A percentile compares a stretch with the other conserved stretches of the same genome.
phyloP scores from a whole-genome alignment of 352 stramenopile species.

The Phytopythium kandeliae region DNA sequence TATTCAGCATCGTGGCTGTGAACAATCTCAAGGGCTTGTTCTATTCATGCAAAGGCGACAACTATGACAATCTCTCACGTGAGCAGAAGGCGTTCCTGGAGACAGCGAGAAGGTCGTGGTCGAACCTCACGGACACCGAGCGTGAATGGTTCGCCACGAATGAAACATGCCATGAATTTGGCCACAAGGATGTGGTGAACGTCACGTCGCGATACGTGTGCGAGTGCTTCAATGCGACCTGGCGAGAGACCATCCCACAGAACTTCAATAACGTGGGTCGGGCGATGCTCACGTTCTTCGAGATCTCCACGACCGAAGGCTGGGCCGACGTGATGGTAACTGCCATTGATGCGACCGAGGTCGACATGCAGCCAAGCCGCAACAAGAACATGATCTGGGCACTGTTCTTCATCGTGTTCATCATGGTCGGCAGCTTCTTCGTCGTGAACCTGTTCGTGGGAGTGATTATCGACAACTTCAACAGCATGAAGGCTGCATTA shows the following conservation, averaged over 20 bases:
- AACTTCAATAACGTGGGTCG: slow-evolving; percentile 85
- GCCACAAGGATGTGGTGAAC: too few relatives aligned
- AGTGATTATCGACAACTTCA: slow-evolving; percentile 95
- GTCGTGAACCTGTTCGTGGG: slow-evolving; percentile 93
- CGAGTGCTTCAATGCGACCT: slow-evolving; percentile 48
- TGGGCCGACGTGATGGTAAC: slow-evolving; percentile 92
- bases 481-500: slow-evolving; percentile 80
- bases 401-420: slow-evolving; percentile 89
- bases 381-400: slow-evolving; percentile 79
- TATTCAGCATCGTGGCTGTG: slow-evolving; percentile 94
- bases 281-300: slow-evolving; percentile 87
- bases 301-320: slow-evolving; percentile 92
- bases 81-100: slow-evolving; percentile 45
- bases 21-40: slow-evolving; percentile 93
- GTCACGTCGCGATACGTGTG: slow-evolving; percentile 77
- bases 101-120: slow-evolving; percentile 31
- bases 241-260: slow-evolving; percentile 39
- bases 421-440: slow-evolving; percentile 92
- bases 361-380: slow-evolving; percentile 90
- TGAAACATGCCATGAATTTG: too few relatives aligned
- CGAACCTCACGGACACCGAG: slow-evolving; percentile 18
- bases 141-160: slow-evolving; percentile 34
- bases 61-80: slow-evolving; percentile 34
- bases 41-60: slow-evolving; percentile 67
- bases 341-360: slow-evolving; percentile 79